A percentile compares a stretch with the other conserved stretches of the same genome.
Conservation (phyloP, 2,329 filamentous ascomycete species). For the Lithohypha guttulata region DNA sequence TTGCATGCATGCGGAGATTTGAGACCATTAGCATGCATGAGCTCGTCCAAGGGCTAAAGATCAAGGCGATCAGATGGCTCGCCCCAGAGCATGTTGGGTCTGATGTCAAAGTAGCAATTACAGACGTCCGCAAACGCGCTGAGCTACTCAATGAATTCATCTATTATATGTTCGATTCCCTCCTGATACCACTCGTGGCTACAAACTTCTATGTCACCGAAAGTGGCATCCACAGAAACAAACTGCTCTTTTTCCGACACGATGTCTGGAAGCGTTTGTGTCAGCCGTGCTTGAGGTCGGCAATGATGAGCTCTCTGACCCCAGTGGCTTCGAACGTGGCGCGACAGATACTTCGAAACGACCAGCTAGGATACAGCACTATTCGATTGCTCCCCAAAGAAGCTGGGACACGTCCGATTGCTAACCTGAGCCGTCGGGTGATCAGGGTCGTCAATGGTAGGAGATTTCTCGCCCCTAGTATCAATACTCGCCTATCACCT, state of each 20-base stretch:
- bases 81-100: constrained; percentile 38
- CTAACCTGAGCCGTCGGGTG: constrained; percentile 64
- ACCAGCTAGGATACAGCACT: constrained; percentile 64
- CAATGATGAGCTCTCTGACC: constrained; percentile 68
- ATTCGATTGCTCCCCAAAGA: constrained; percentile 76
- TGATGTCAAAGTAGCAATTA: constrained; percentile 50
- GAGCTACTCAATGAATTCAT: constrained; percentile 77
- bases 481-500: constrained; percentile 61
- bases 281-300: constrained; percentile 55
- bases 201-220: constrained; percentile 93
- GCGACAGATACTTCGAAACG: constrained; percentile 46
- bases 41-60: constrained; percentile 63
- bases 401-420: constrained; percentile 66
- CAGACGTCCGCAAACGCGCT: constrained; percentile 62
- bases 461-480: constrained; percentile 49
- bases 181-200: constrained; percentile 75
- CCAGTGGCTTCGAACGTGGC: constrained; percentile 54
- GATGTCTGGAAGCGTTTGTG: constrained; percentile 75
- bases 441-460: constrained; percentile 43
- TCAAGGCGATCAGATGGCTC: constrained; percentile 64
- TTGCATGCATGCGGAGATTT: constrained; percentile 66
- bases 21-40: constrained; percentile 74
- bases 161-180: constrained; percentile 87
- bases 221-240: constrained; percentile 66
- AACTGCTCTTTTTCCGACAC: constrained; percentile 86